These are phyloP conservation scores for Selaginella tamariscina DNA, from an alignment of 75 land plant genomes.

Conservation along the genomic window DNA sequence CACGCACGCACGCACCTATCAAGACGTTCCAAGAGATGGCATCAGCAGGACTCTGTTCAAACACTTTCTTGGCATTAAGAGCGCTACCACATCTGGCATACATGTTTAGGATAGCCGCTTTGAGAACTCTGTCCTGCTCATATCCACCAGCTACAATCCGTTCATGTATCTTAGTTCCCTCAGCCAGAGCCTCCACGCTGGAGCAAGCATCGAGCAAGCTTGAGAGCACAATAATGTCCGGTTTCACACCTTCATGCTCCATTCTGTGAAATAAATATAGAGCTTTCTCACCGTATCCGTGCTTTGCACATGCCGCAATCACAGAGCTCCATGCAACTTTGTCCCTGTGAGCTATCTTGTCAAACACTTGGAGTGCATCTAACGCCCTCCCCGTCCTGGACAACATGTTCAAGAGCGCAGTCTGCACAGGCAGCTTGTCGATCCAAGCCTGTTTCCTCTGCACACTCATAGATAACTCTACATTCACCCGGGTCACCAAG, in stretches of 20 bases:
- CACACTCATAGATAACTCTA: neutral
- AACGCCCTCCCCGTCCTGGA: neutral
- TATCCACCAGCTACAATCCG: neutral
- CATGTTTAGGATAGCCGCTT: neutral
- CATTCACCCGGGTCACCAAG: neutral
- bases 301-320: neutral
- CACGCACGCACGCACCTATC: too few species aligned
- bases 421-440: neutral
- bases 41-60: neutral
- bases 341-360: neutral
- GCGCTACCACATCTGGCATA: neutral
- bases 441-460: neutral
- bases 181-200: neutral
- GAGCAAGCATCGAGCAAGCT: neutral
- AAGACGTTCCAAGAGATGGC: neutral
- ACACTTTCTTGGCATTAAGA: neutral
- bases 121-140: neutral
- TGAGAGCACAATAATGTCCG: neutral
- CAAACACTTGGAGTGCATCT: neutral
- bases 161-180: neutral
- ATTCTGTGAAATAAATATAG: neutral
- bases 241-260: neutral
- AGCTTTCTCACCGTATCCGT: neutral
- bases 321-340: neutral
- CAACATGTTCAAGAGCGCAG: neutral